These are phyloP conservation scores for Pythium monospermum DNA, from an alignment of 352 stramenopile genomes.

Conservation along the genomic window DNA sequence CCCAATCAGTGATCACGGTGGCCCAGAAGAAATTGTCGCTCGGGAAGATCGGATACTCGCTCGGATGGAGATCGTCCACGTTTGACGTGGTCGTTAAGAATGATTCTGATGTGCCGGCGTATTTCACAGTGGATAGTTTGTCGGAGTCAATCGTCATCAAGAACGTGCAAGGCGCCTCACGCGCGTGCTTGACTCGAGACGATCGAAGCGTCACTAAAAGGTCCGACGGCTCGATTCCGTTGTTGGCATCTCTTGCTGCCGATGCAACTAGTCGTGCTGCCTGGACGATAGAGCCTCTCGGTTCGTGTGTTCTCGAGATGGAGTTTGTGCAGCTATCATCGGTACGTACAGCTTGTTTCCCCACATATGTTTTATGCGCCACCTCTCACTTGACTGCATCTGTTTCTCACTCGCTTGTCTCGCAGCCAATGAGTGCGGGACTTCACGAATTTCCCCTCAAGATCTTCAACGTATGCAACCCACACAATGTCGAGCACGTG, in stretches of 20 bases:
- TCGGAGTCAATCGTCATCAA: slow-evolving; percentile 48
- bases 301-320: slow-evolving; percentile 54
- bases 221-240: background rate
- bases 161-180: slow-evolving; percentile 20
- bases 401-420: too few species aligned
- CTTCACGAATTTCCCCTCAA: slow-evolving; percentile 52
- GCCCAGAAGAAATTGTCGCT: slow-evolving; percentile 49
- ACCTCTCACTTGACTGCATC: too few species aligned
- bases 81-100: slow-evolving; percentile 75
- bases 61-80: slow-evolving; percentile 62
- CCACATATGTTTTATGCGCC: background rate
- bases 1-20: slow-evolving; percentile 53
- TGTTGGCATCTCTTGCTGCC: slow-evolving; percentile 12
- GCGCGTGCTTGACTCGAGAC: background rate
- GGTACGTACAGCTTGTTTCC: slow-evolving; percentile 28
- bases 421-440: slow-evolving; percentile 45
- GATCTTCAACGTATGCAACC: slow-evolving; percentile 77
- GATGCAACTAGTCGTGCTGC: slow-evolving; percentile 16
- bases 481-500: slow-evolving; percentile 70
- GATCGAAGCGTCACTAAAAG: background rate
- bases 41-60: slow-evolving; percentile 79
- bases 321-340: slow-evolving; percentile 58
- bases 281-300: slow-evolving; percentile 49
- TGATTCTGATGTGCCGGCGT: slow-evolving; percentile 51
- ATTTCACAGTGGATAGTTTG: slow-evolving; percentile 55